Conservation (phyloP, 495 filamentous ascomycete species). For the Eremomyces bilateralis region DNA sequence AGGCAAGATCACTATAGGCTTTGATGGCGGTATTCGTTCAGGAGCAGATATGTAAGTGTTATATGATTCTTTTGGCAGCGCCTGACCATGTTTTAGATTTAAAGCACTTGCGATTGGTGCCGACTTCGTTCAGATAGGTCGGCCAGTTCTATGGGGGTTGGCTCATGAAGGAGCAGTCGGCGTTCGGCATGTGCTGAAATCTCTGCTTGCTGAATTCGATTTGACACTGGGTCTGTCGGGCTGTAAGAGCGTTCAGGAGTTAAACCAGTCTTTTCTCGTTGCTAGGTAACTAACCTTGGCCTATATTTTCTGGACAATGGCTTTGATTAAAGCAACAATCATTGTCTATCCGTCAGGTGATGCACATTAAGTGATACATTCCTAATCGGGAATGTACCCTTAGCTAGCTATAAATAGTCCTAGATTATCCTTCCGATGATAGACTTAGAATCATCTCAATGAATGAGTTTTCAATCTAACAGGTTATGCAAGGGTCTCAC, state of each 20-base stretch:
- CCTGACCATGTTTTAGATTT: conserved; percentile 6
- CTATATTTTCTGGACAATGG: too few species aligned
- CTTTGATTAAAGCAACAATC: too few species aligned
- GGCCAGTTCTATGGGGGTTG: conserved; percentile 16
- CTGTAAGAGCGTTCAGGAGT: conserved; percentile 30
- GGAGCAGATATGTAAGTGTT: conserved; percentile 19
- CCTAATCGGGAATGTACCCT: background rate
- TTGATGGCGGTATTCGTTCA: conserved; percentile 21
- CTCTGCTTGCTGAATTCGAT: conserved; percentile 18
- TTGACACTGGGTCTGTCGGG: conserved; percentile 44
- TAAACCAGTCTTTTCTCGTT: conserved; percentile 24
- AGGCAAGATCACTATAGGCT: conserved; percentile 11
- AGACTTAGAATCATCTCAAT: too few species aligned
- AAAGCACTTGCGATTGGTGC: conserved; percentile 16
- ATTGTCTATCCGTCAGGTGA: too few species aligned
- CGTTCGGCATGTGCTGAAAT: conserved; percentile 7
- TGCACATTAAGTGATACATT: background rate
- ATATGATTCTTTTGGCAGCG: background rate
- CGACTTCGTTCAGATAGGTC: conserved; percentile 14
- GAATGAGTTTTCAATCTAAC: too few species aligned
- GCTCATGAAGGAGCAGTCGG: conserved; percentile 15
- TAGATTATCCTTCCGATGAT: too few species aligned
- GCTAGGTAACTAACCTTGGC: conserved; percentile 5
- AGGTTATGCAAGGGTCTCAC: too few species aligned
- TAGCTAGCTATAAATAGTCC: conserved; percentile 16